These are phyloP conservation scores for Sclerotinia subarctica DNA, from an alignment of 2,329 filamentous ascomycete genomes.

Conservation along the genomic window DNA sequence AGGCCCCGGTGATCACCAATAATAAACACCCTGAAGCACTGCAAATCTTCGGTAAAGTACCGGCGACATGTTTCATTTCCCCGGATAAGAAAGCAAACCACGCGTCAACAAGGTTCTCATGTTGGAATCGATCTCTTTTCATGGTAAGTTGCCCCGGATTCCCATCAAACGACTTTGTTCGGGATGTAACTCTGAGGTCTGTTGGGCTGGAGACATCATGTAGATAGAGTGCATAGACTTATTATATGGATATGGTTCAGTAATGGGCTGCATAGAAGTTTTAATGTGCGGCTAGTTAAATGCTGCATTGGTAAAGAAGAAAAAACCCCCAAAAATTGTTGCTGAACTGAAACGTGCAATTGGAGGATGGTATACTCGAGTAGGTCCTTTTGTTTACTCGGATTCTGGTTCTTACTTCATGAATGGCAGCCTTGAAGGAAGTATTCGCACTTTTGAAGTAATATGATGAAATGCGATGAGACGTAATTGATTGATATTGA, in stretches of 20 bases:
- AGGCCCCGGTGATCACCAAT: not conserved
- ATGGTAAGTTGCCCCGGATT: not conserved
- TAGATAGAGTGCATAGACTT: not conserved
- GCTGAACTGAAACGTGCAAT: no score
- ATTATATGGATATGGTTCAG: not conserved
- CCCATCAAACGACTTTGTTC: not conserved
- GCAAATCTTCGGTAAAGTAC: conserved; percentile 4
- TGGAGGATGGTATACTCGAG: no score
- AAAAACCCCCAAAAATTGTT: no score
- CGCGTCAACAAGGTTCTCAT: not conserved
- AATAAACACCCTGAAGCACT: not conserved
- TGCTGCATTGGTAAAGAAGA: not conserved
- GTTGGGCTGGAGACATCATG: not conserved
- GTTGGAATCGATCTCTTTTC: not conserved
- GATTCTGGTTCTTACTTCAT: no score
- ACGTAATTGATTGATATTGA: not conserved
- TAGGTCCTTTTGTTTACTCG: no score
- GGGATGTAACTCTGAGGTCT: not conserved
- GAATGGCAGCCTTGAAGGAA: no score
- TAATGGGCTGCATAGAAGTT: not conserved
- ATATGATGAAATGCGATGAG: no score
- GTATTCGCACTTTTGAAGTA: no score
- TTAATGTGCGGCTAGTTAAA: not conserved
- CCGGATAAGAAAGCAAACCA: not conserved
- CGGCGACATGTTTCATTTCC: conserved; percentile 12